Conservation (phyloP, 805 yeast genomes). For the Lipomyces orientalis region DNA sequence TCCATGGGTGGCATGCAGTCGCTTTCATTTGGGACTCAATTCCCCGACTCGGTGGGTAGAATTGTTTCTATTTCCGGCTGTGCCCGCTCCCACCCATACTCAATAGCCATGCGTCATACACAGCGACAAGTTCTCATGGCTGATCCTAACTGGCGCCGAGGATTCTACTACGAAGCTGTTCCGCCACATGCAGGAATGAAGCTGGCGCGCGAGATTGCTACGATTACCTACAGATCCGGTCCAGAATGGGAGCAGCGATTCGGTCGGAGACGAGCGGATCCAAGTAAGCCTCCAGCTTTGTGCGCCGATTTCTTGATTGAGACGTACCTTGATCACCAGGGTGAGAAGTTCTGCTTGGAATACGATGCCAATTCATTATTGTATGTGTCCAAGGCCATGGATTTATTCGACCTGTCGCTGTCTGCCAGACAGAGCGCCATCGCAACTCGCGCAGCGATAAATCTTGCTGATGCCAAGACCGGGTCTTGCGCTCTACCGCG, state of each 20-base stretch:
- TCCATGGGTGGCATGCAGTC: slow-evolving; percentile 99
- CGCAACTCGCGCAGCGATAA: slow-evolving; percentile 16
- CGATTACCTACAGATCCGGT: slow-evolving; percentile 91
- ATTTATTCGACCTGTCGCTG: slow-evolving; percentile 70
- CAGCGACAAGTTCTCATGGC: slow-evolving; percentile 94
- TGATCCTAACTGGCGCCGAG: slow-evolving; percentile 94
- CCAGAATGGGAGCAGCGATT: slow-evolving; percentile 97
- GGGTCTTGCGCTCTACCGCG: slow-evolving; percentile 27
- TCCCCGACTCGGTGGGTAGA: slow-evolving; percentile 74
- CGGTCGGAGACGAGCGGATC: slow-evolving; percentile 86
- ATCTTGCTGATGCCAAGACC: slow-evolving; percentile 3
- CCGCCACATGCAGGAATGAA: slow-evolving; percentile 98
- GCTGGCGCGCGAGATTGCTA: slow-evolving; percentile 89
- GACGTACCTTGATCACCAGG: slow-evolving; percentile 92
- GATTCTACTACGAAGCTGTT: slow-evolving; percentile 74
- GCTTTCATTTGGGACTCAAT: slow-evolving; percentile 83
- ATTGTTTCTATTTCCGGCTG: slow-evolving; percentile 87
- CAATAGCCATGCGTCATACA: slow-evolving; percentile 90
- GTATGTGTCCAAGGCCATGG: slow-evolving; percentile 93
- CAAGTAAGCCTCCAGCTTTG: slow-evolving; percentile 76
- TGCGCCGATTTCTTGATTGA: slow-evolving; percentile 94
- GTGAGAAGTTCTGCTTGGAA: slow-evolving; percentile 89
- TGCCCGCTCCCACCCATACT: slow-evolving; percentile 91
- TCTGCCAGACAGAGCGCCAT: slow-evolving; percentile 28
- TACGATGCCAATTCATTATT: slow-evolving; percentile 89